A percentile compares a stretch with the other conserved stretches of the same genome.
phyloP scores from a whole-genome alignment of 140 eudicot species.

The Bidens hawaiensis region DNA sequence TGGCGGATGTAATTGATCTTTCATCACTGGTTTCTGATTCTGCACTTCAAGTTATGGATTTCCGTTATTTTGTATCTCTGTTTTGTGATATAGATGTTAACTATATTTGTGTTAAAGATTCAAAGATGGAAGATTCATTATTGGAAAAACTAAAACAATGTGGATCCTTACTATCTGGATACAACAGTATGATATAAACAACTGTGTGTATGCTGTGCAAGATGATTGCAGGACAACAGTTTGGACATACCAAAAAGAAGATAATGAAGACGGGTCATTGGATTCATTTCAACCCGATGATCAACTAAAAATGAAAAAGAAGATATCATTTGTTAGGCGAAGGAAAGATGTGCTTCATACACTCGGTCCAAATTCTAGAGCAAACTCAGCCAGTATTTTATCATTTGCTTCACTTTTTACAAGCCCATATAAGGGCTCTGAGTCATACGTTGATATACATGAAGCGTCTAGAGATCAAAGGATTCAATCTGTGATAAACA shows the following conservation, averaged over 20 bases:
- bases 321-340: constrained; percentile 57
- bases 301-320: constrained; percentile 71
- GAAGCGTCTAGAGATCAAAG: constrained; percentile 62
- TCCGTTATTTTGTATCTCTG: constrained; percentile 51
- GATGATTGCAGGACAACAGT: constrained; percentile 90
- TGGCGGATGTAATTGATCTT: constrained; percentile 81
- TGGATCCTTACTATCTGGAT: constrained; percentile 74
- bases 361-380: constrained; percentile 70
- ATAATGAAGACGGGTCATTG: constrained; percentile 49
- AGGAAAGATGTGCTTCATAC: constrained; percentile 60
- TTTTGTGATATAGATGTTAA: constrained; percentile 66
- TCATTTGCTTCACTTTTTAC: constrained; percentile 84
- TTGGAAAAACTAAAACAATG: constrained; percentile 50
- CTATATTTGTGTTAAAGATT: constrained; percentile 40
- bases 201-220: constrained; percentile 69
- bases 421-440: constrained; percentile 75
- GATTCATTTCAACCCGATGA: constrained; percentile 96
- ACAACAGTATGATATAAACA: constrained; percentile 29
- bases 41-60: constrained; percentile 59
- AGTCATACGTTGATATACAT: constrained; percentile 83
- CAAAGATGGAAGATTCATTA: constrained; percentile 23
- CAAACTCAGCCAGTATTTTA: constrained; percentile 54
- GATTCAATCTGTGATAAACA: constrained; percentile 53
- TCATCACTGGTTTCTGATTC: constrained; percentile 55
- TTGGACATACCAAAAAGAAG: constrained; percentile 61